These are phyloP conservation scores for Rhodamnia rubescens DNA, from an alignment of 345 rosid genomes.

Conservation along the genomic window DNA sequence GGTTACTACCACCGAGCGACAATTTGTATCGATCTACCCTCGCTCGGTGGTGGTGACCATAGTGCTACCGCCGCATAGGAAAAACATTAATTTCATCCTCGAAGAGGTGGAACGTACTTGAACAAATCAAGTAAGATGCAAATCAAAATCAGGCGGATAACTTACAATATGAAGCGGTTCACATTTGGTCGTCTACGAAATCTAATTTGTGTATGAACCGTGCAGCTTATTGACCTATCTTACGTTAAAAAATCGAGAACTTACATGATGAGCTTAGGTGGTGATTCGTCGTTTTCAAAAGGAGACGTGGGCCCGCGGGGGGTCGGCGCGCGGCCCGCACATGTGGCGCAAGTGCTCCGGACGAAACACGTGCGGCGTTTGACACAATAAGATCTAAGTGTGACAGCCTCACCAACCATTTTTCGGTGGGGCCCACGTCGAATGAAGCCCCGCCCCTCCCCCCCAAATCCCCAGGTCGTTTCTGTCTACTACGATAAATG, in stretches of 20 bases:
- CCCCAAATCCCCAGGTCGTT: background rate
- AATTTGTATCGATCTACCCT: fast-evolving
- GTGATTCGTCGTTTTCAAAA: background rate
- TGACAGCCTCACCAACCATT: background rate
- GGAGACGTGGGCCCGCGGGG: background rate
- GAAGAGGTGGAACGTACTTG: background rate
- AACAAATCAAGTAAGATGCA: background rate
- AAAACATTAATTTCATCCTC: background rate
- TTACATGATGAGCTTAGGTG: background rate
- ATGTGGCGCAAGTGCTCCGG: background rate
- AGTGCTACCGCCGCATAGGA: background rate
- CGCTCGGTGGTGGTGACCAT: fast-evolving
- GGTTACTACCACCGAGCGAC: background rate
- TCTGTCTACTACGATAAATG: background rate
- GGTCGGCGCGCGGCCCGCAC: background rate
- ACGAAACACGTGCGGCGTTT: background rate
- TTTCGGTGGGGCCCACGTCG: background rate
- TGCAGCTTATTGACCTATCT: too few species aligned
- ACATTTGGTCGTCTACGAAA: background rate
- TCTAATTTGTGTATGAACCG: background rate
- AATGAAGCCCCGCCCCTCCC: background rate
- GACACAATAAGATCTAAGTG: background rate
- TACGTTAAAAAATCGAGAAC: too few species aligned
- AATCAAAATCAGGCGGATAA: background rate
- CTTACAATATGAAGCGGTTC: too few species aligned